These are phyloP conservation scores for Mycena rosella DNA, from an alignment of 768 basidiomycete genomes.

Conservation along the genomic window DNA sequence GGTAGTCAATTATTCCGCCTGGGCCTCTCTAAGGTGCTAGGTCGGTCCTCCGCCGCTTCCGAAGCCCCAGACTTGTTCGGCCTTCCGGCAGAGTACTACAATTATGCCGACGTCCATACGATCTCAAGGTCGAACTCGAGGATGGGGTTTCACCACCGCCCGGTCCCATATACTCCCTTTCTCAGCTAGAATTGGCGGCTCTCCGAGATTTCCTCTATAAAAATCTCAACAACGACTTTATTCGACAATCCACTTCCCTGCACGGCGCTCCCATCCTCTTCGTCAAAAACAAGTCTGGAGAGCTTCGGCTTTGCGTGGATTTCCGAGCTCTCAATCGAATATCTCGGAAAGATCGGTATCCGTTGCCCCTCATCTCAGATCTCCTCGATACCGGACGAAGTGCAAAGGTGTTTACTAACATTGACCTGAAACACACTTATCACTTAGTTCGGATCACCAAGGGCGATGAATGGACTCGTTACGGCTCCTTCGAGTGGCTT, in stretches of 20 bases:
- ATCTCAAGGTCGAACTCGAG: slow-evolving; percentile 6
- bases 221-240: slow-evolving; percentile 4
- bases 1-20: background rate
- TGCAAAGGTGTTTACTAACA: background rate
- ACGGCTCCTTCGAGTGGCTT: background rate
- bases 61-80: background rate
- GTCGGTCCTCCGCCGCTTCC: background rate
- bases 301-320: no score
- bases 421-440: no score
- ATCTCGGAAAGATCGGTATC: no score
- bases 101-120: background rate
- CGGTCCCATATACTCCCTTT: slow-evolving; percentile 1
- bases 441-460: no score
- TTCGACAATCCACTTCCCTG: background rate
- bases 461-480: background rate
- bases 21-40: slow-evolving; percentile 2
- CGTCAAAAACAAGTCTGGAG: background rate
- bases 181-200: background rate
- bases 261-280: background rate
- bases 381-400: background rate
- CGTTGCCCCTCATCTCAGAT: background rate
- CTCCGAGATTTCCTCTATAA: slow-evolving; percentile 6
- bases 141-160: background rate
- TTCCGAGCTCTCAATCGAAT: no score
- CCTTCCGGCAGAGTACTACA: background rate